These are phyloP conservation scores for Ophiostoma australiae DNA, from an alignment of 2,329 filamentous ascomycete species.

Conservation along the genomic window DNA sequence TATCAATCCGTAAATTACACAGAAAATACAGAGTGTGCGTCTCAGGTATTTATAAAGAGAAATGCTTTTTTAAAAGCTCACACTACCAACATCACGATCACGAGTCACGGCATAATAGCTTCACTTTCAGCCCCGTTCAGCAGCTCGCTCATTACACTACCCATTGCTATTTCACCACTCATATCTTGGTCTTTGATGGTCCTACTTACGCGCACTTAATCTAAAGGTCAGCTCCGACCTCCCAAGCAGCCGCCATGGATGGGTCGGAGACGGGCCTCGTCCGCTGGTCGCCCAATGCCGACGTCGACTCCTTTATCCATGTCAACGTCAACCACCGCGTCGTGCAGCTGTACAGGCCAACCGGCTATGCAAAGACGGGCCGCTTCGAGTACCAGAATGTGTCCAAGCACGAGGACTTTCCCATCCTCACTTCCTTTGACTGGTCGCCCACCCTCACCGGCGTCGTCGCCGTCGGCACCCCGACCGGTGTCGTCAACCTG, in stretches of 20 bases:
- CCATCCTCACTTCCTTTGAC: slow-evolving; percentile 60
- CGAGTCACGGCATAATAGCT: slow-evolving; percentile 9
- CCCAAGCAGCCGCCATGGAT: slow-evolving; percentile 42
- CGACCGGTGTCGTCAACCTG: slow-evolving; percentile 69
- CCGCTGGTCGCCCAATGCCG: slow-evolving; percentile 60
- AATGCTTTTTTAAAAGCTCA: neutral
- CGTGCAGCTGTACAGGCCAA: slow-evolving; percentile 59
- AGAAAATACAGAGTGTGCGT: neutral
- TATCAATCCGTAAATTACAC: neutral
- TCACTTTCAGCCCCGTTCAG: neutral
- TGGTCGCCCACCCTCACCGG: slow-evolving; percentile 60
- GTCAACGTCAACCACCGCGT: slow-evolving; percentile 60
- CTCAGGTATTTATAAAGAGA: neutral
- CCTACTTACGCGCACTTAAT: neutral
- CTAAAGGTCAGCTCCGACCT: neutral
- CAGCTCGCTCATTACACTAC: neutral
- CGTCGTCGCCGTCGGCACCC: slow-evolving; percentile 69
- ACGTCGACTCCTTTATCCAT: slow-evolving; percentile 57
- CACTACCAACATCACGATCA: neutral
- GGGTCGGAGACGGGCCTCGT: slow-evolving; percentile 59
- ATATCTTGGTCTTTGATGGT: neutral
- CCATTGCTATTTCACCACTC: neutral
- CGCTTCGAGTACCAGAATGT: slow-evolving; percentile 55
- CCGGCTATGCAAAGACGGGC: slow-evolving; percentile 52
- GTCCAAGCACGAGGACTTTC: slow-evolving; percentile 58